Evolutionary conservation across 2,329 filamentous ascomycete species (phyloP), one percentile per base, ranked within the genome.

Genomic region (Monosporascus sp.): DNA sequence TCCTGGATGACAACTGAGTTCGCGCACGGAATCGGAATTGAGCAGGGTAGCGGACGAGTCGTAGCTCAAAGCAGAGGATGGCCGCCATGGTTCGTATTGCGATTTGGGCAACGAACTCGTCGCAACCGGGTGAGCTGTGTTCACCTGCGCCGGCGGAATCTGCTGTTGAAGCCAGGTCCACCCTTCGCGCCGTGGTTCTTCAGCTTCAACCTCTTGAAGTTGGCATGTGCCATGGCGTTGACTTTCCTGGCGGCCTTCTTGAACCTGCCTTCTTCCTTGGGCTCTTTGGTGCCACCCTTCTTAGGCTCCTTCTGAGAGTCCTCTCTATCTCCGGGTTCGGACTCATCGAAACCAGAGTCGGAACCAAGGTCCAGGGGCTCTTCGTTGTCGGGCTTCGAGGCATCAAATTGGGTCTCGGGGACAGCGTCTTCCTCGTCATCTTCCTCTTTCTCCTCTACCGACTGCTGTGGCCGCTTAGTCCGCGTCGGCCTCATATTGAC

Each of bases 141-240:
- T 58, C 50, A 74, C 57, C 66, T 71, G 62, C 76, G 75, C 56
- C 83, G 73, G 52, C 82, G 75, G 65, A 86, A 87, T 50, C 76
- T 75, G 66, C 81, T 84, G 54, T 78, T 79, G 63, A 76, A 73
- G 2, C 75, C 79, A 20, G 80, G 74, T 4, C 81, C 82, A 2
- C 83, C 83, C 67, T 86, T 87, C n/a, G 80, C 71, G 3, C 83
- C 83, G 3, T 75, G 71, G 60, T 85, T 86, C 60, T 74, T 76
- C 63, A 88, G 70, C 73, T 88, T 87, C 54, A 88, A 67, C 52
- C 81, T 72, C 66, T 83, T 83, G 68, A 87, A 88, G 70, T 88
- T 88, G 56, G 82, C 77, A 61, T 86, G 80, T 15, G 84, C 83
- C 60, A 83, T 68, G 57, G 82, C 82, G 62, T 81, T 85, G 49